Evolutionary conservation across 257 asterid species (phyloP), one percentile per base, ranked within the genome.

Genomic region (Thymus mandschuricus): DNA sequence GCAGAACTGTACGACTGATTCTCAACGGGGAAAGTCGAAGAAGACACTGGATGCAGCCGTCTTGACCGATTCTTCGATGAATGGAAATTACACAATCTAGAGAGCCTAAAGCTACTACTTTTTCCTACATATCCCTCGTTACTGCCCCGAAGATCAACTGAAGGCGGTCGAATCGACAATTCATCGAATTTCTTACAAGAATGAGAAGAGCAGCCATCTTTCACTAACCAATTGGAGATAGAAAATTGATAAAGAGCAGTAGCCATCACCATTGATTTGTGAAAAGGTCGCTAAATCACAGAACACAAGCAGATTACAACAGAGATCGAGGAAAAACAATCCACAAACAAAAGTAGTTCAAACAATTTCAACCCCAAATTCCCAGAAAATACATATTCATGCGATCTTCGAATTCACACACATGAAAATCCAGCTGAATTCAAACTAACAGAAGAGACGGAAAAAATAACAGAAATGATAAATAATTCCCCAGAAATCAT

Each of bases 201-300:
- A 70, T 60, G 74, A 74, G 64, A 70, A 67, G 51, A 76, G 51
- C 49, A 74, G 60, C 81, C 76, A 64, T 68, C 66, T 72, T 59
- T 59, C 13, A 57, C 57, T 30, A 67, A 45, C 74, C 69, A 64
- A 27, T 54, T 71, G 69, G 80, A 49, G 46, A 57, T 56, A 7
- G 72, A 64, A 35, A 79, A 78, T 71, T 73, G 86, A 69, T 43
- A 65, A 64, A 77, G 71, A 65, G 74, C 73, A 61, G 45, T 21
- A 69, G 58, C 10, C 73, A 59, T 28, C 95, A 89, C 86, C 68
- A 68, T 69, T 71, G 75, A 40, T 38, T 38, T 41, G 43, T 61
- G 56, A 28, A 66, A 49, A 21, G 21, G 21, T 59, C 60, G 79
- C 73, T 51, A 60, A 56, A 33, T 63, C 34, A 21, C 54, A 45